Percentiles rank a stretch among this genome's conserved stretches.
Evolutionary conservation across 441 rosid species (phyloP).

Genomic region (Eutrema salsugineum): DNA sequence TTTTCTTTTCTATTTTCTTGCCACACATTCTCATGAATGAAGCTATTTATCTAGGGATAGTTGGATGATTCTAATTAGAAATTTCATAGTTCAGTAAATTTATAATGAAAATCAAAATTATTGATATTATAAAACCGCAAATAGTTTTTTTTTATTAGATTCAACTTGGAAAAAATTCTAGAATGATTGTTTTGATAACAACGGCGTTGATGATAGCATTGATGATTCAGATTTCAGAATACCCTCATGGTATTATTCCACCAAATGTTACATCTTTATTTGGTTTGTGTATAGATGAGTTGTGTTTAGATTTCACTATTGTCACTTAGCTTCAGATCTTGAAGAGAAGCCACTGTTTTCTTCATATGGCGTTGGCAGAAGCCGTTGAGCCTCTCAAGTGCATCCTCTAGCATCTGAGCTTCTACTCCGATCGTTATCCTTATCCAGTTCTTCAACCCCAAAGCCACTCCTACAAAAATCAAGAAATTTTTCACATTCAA

Average conservation of each 20-base stretch:
- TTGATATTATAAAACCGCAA: no score
- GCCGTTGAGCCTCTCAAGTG: constrained; percentile 41
- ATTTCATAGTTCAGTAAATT: no score
- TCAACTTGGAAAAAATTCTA: no score
- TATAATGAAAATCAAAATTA: no score
- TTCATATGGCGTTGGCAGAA: constrained; percentile 53
- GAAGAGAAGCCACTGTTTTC: constrained; percentile 1
- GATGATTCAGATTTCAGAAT: no score
- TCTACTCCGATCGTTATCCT: constrained; percentile 54
- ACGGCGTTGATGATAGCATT: no score
- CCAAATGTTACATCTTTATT: background rate
- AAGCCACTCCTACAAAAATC: constrained; percentile 41
- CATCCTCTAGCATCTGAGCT: constrained; percentile 44
- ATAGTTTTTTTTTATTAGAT: no score
- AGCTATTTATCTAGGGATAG: no score
- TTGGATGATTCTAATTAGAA: no score
- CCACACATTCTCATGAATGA: no score
- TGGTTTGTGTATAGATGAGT: background rate
- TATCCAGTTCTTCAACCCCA: constrained; percentile 58
- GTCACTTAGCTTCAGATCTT: background rate
- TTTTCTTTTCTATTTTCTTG: no score
- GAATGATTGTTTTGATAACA: no score
- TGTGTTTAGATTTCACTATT: constrained; percentile 4
- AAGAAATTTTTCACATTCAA: background rate
- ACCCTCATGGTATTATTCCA: background rate